These are phyloP conservation scores for Lecanicillium sp. DNA, from an alignment of 2,329 filamentous ascomycete genomes.

Conservation along the genomic window DNA sequence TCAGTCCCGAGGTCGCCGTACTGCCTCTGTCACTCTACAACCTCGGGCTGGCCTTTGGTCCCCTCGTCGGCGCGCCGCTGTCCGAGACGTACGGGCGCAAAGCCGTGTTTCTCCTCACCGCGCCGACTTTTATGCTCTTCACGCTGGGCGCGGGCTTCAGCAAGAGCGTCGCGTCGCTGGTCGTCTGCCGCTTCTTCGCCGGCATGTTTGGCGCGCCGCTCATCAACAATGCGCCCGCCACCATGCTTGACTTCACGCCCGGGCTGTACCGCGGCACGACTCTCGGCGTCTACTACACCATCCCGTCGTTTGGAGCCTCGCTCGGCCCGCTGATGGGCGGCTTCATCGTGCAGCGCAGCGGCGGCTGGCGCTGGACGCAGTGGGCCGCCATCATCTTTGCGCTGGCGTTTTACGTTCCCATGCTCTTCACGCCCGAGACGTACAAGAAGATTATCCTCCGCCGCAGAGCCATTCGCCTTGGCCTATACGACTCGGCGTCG, in stretches of 20 bases:
- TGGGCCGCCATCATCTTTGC: conserved; percentile 29
- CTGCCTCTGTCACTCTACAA: conserved; percentile 20
- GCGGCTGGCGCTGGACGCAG: conserved; percentile 57
- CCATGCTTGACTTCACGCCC: conserved; percentile 54
- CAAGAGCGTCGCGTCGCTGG: conserved; percentile 61
- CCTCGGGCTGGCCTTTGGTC: conserved; percentile 26
- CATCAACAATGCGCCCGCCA: conserved; percentile 54
- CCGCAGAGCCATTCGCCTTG: conserved; percentile 31
- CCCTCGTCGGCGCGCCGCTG: conserved; percentile 68
- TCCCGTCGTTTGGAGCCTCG: conserved; percentile 60
- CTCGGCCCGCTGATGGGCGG: conserved; percentile 58
- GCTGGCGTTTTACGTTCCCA: conserved; percentile 45
- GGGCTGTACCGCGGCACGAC: conserved; percentile 47
- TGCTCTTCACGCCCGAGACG: conserved; percentile 53
- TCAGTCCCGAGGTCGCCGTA: conserved; percentile 14
- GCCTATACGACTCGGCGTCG: conserved; percentile 17
- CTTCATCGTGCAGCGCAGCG: conserved; percentile 55
- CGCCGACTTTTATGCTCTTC: conserved; percentile 62
- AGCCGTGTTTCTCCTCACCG: conserved; percentile 34
- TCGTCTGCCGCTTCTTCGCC: conserved; percentile 64
- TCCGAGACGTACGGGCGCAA: conserved; percentile 63
- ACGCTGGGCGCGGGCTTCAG: conserved; percentile 63
- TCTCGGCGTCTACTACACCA: conserved; percentile 54
- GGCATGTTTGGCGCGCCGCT: conserved; percentile 55
- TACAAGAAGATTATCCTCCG: conserved; percentile 52